phyloP scores from a whole-genome alignment of 2,329 filamentous ascomycete genomes.

The Tetracladium maxilliforme region DNA sequence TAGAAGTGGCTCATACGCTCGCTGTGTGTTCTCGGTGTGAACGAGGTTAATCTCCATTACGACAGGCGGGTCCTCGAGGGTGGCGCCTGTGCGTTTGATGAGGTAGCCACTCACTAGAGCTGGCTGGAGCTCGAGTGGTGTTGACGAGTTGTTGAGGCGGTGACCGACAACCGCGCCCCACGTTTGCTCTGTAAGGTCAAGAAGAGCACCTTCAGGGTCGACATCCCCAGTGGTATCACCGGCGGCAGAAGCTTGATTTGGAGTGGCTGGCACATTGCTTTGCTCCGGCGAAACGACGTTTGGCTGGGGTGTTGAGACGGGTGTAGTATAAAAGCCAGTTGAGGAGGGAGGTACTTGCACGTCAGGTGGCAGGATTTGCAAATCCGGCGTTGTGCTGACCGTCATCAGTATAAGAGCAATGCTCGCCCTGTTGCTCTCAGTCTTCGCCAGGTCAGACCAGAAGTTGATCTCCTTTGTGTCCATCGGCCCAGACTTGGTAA shows the following conservation, averaged over 20 bases:
- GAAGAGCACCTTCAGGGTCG: constrained; percentile 52
- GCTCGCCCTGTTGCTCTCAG: constrained; percentile 32
- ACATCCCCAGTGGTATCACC: constrained; percentile 28
- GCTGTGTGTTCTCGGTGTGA: constrained; percentile 24
- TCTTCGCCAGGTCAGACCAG: constrained; percentile 37
- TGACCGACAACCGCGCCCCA: constrained; percentile 62
- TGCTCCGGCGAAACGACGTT: constrained; percentile 46
- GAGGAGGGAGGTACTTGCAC: constrained; percentile 28
- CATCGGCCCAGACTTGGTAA: constrained; percentile 58
- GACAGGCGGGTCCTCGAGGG: constrained; percentile 40
- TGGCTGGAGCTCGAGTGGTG: constrained; percentile 36
- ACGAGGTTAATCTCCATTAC: constrained; percentile 51
- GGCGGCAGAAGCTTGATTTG: constrained; percentile 21
- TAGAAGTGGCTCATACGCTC: constrained; percentile 43
- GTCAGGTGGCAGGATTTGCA: constrained; percentile 45
- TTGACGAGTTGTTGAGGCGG: constrained; percentile 43
- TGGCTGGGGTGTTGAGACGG: constrained; percentile 52
- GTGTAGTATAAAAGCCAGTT: constrained; percentile 38
- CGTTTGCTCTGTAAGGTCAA: constrained; percentile 60
- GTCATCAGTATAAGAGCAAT: constrained; percentile 45
- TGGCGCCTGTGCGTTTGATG: constrained; percentile 43
- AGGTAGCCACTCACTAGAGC: constrained; percentile 51
- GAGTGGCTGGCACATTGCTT: constrained; percentile 1
- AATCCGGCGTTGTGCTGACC: constrained; percentile 48
- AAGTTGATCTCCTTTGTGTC: constrained; percentile 47